These are phyloP conservation scores for Aureobasidium leucospermi DNA, from an alignment of 2,329 filamentous ascomycete genomes.

Conservation along the genomic window DNA sequence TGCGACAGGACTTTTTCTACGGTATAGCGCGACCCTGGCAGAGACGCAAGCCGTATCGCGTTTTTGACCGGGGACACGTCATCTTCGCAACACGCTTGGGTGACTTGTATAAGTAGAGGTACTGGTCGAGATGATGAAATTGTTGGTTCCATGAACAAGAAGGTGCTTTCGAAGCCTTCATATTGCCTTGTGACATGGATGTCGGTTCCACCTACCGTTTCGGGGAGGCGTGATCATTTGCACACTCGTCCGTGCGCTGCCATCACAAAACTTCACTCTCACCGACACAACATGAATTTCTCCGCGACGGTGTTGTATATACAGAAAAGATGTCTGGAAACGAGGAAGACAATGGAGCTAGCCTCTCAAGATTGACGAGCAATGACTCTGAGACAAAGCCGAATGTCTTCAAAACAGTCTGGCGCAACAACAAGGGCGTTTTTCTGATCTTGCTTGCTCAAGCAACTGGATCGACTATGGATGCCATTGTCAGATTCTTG, in stretches of 20 bases:
- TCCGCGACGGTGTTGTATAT: background rate
- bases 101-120: background rate
- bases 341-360: background rate
- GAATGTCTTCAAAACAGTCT: background rate
- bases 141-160: background rate
- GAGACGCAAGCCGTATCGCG: background rate
- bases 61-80: background rate
- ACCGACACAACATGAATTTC: background rate
- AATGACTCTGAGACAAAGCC: background rate
- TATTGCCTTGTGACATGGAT: background rate
- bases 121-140: background rate
- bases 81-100: background rate
- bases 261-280: background rate
- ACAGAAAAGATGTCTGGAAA: background rate
- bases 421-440: slow-evolving; percentile 11
- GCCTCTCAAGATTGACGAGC: background rate
- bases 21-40: background rate
- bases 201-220: background rate
- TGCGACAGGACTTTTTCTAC: background rate
- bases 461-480: slow-evolving; percentile 5
- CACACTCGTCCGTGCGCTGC: background rate
- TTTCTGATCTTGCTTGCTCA: slow-evolving; percentile 11
- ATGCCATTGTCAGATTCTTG: slow-evolving; percentile 11
- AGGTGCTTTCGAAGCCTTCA: background rate
- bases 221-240: background rate